Evolutionary conservation across 768 basidiomycete genomes (phyloP).

Genomic region (Amanita fuliginea): DNA sequence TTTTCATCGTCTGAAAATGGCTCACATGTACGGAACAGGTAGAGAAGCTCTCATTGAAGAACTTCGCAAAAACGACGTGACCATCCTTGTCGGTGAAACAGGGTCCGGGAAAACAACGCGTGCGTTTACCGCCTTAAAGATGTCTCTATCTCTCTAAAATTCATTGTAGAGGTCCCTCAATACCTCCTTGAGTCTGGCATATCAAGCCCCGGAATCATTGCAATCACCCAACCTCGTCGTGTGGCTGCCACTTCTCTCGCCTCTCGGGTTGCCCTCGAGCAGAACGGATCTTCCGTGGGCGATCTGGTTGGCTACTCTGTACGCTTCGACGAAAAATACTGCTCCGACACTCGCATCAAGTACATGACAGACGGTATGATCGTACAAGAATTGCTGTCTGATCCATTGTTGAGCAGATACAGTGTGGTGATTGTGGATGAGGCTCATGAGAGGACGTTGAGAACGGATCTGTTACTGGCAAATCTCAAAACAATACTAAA

Average conservation of each 20-base stretch:
- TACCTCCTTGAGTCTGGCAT: conserved; percentile 82
- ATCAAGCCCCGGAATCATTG: conserved; percentile 64
- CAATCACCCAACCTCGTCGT: conserved; percentile 88
- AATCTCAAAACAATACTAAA: conserved; percentile 76
- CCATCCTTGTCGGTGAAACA: conserved; percentile 89
- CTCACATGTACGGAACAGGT: conserved; percentile 32
- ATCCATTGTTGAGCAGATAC: conserved; percentile 68
- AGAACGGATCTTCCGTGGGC: conserved; percentile 53
- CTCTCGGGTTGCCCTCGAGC: conserved; percentile 78
- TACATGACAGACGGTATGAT: conserved; percentile 99
- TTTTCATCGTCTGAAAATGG: neutral
- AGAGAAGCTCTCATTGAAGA: conserved; percentile 65
- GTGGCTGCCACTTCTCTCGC: conserved; percentile 97
- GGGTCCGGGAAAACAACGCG: conserved; percentile 99
- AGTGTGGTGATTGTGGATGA: conserved; percentile 90
- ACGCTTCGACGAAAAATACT: conserved; percentile 81
- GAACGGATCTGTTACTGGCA: conserved; percentile 90
- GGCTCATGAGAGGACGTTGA: conserved; percentile 90
- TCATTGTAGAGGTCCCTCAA: conserved; percentile 79
- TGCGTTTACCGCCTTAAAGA: conserved; percentile 27
- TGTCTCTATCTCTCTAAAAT: neutral
- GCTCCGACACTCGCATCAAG: conserved; percentile 75
- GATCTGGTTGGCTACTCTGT: conserved; percentile 86
- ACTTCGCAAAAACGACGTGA: conserved; percentile 70
- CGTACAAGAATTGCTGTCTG: conserved; percentile 80